Conservation (phyloP, 2,329 filamentous ascomycete species). For the Fusarium sp. region DNA sequence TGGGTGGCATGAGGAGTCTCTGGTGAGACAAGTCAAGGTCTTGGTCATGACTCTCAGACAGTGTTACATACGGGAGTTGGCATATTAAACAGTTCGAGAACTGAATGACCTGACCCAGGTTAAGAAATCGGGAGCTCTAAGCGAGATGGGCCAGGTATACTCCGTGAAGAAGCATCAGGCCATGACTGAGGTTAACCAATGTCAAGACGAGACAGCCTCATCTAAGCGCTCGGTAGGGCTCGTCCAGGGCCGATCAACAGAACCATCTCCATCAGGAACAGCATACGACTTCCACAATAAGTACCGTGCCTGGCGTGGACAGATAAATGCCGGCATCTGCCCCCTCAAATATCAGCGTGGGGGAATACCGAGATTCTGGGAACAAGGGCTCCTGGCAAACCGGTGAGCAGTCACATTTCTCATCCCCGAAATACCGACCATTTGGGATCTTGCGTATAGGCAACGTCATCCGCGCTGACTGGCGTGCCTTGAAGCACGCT, state of each 20-base stretch:
- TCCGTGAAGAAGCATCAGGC: background rate
- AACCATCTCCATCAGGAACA: background rate
- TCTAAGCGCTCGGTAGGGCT: background rate
- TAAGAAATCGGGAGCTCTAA: background rate
- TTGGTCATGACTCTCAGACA: background rate
- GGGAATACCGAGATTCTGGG: slow-evolving; percentile 30
- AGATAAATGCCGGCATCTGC: slow-evolving; percentile 13
- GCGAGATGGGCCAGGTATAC: background rate
- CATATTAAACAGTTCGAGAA: slow-evolving; percentile 1
- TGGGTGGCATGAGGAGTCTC: background rate
- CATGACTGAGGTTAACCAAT: background rate
- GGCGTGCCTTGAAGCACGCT: background rate
- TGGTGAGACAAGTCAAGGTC: background rate
- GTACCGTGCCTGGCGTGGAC: slow-evolving; percentile 1
- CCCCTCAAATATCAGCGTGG: slow-evolving; percentile 22
- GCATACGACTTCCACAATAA: background rate
- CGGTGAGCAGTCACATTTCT: slow-evolving; percentile 37
- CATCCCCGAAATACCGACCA: slow-evolving; percentile 24
- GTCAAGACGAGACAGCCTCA: background rate
- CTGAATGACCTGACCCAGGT: background rate
- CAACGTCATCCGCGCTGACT: slow-evolving; percentile 21
- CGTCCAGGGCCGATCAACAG: background rate
- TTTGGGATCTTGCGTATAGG: slow-evolving; percentile 17
- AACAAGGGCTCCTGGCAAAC: slow-evolving; percentile 36
- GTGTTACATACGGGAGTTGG: background rate